phyloP scores from a whole-genome alignment of 495 filamentous ascomycete species.

The Chaetomidium leptoderma region DNA sequence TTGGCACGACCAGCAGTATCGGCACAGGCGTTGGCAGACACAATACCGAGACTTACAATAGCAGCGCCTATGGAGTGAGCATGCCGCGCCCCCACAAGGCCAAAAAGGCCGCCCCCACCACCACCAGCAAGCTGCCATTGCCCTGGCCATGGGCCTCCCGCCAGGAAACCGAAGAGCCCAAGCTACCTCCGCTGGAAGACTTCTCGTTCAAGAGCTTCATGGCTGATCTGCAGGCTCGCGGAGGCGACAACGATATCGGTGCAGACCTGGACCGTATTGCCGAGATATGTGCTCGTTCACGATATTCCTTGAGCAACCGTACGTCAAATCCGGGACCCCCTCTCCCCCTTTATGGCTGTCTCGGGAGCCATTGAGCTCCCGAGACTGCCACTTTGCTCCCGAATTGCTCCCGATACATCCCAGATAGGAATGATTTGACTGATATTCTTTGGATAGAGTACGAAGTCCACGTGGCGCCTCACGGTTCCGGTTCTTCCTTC shows the following conservation, averaged over 20 bases:
- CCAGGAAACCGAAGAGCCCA: slow-evolving; percentile 24
- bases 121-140: slow-evolving; percentile 21
- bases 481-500: slow-evolving; percentile 46
- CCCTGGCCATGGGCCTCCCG: slow-evolving; percentile 27
- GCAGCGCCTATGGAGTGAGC: slow-evolving; percentile 16
- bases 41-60: background rate
- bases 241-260: slow-evolving; percentile 33
- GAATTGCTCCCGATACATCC: too few relatives aligned
- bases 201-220: slow-evolving; percentile 57
- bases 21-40: background rate
- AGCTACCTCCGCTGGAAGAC: slow-evolving; percentile 51
- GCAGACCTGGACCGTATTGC: slow-evolving; percentile 55
- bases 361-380: too few relatives aligned
- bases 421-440: too few relatives aligned
- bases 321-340: too few relatives aligned
- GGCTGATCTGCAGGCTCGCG: slow-evolving; percentile 41
- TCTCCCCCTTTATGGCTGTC: too few relatives aligned
- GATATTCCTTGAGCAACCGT: slow-evolving; percentile 51
- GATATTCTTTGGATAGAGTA: slow-evolving; percentile 33
- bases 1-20: slow-evolving; percentile 17
- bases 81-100: slow-evolving; percentile 32
- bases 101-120: slow-evolving; percentile 22
- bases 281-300: slow-evolving; percentile 53
- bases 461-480: slow-evolving; percentile 55
- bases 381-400: too few relatives aligned